phyloP scores from a whole-genome alignment of 805 yeast genomes.

The Candida pseudoglaebosa region DNA sequence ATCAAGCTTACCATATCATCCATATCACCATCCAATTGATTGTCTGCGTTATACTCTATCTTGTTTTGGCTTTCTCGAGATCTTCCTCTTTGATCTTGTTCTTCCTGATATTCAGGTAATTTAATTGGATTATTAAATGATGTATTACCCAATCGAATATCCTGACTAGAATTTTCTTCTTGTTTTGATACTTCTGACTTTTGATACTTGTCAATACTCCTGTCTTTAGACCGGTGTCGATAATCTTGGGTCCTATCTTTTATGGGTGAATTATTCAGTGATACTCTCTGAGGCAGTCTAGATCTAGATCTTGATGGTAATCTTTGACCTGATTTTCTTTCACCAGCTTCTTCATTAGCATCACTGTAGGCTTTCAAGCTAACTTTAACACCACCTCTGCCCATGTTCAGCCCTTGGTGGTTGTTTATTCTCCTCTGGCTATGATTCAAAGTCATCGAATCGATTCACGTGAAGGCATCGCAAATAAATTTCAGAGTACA shows the following conservation, averaged over 20 bases:
- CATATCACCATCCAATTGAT: constrained; percentile 13
- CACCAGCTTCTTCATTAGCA: too few relatives aligned
- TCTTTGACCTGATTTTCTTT: too few relatives aligned
- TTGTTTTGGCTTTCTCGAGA: constrained; percentile 18
- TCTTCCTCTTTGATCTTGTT: constrained; percentile 22
- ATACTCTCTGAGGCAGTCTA: constrained; percentile 2
- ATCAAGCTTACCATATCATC: constrained; percentile 41
- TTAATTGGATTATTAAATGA: constrained; percentile 2
- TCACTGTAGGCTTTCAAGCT: too few relatives aligned
- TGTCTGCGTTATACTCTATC: constrained; percentile 5
- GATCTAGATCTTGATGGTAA: constrained; percentile 3
- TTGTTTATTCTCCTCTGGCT: too few relatives aligned
- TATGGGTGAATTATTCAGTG: background rate
- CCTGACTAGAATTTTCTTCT: constrained; percentile 1
- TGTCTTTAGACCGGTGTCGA: background rate
- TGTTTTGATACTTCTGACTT: background rate
- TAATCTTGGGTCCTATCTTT: background rate
- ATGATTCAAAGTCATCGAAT: too few relatives aligned
- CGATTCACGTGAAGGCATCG: too few relatives aligned
- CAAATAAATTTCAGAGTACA: background rate
- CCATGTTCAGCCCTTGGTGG: too few relatives aligned
- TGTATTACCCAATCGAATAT: constrained; percentile 1
- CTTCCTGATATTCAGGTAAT: constrained; percentile 7
- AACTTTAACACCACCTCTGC: too few relatives aligned
- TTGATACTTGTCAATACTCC: background rate